Base-by-base conservation (phyloP, 2,329 filamentous ascomycete species). In the Tolypocladium pustulatum region DNA sequence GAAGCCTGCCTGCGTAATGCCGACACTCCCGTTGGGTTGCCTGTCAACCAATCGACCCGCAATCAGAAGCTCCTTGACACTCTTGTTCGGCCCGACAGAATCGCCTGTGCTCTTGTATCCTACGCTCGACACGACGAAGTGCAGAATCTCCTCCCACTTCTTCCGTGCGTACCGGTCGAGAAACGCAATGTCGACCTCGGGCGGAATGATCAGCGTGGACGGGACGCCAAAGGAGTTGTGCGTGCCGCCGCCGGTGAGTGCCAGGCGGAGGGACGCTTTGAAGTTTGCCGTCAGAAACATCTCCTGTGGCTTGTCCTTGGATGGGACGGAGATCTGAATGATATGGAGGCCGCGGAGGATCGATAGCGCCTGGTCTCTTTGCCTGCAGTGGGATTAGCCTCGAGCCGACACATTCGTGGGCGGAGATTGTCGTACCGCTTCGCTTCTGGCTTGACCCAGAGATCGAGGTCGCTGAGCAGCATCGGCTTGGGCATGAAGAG, bases 131-230 rank as follows among this genome's bases (percentile, higher is more conserved):
- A 99, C 94, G 71, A 99, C 92, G 69, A 91, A 99, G 72, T 97
- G 94, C 54, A 99, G 74, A 34, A 99, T 96, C 32, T 91, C 89
- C 72, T 99, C 95, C 92, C 94, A 99, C 69, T 96, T 92, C 66
- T 83, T 84, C 58, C 90, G 84, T 6, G 94, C 91, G 73, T 93
- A 95, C 34, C 85, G 81, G 68, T 99, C 94, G 59, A 99, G 81
- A 65, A 89, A 90, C 1, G 81, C 68, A 13, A 91, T 73, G 60
- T 88, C 85, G 55, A 94, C 82, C 55, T 84, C 81, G 58, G 80
- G 76, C 46, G 84, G 81, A 38, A 84, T 78, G 4, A 84, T 78
- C 9, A 86, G 80, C 15, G 78, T 81, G 22, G 89, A 92, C 1
- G 91, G 89, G 1, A 97, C 89, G 60, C 94, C 94, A 68, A 99